Conservation (phyloP, 2,329 filamentous ascomycete genomes). For the Fusarium heterosporum region DNA sequence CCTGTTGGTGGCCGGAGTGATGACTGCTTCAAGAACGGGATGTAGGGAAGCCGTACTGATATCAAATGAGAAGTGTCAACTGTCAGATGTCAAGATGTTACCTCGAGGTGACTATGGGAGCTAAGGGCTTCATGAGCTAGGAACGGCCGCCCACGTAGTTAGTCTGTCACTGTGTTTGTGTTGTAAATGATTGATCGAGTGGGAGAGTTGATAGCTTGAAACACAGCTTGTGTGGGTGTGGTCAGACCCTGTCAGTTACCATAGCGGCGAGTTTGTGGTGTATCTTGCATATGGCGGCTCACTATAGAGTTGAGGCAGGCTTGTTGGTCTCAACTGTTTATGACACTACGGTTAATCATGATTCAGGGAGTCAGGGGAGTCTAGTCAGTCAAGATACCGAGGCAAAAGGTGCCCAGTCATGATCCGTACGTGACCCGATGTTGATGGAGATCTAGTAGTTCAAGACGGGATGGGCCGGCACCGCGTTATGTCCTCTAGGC, state of each 20-base stretch:
- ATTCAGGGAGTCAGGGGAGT: not conserved
- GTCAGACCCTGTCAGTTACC: not conserved
- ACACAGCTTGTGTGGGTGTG: not conserved
- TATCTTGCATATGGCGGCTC: not conserved
- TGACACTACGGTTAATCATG: too few species aligned
- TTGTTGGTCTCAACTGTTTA: too few species aligned
- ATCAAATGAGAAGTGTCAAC: not conserved
- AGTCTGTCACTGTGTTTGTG: not conserved
- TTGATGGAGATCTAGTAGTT: constrained; percentile 14
- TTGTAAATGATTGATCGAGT: not conserved
- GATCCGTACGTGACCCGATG: too few species aligned
- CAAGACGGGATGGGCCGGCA: constrained; percentile 35
- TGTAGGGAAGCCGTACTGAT: constrained; percentile 5
- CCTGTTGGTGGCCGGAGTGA: constrained; percentile 20
- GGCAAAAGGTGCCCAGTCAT: not conserved
- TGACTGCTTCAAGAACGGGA: constrained; percentile 18
- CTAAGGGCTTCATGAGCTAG: constrained; percentile 7
- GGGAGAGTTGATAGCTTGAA: not conserved
- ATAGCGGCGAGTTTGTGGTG: not conserved
- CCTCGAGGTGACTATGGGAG: constrained; percentile 8
- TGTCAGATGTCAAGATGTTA: not conserved
- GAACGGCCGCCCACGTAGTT: constrained; percentile 16
- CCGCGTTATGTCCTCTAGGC: constrained; percentile 17
- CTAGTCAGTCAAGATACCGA: not conserved
- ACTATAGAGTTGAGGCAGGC: not conserved